Conservation (phyloP, 2,329 filamentous ascomycete species). For the Epichloe gansuensis region DNA sequence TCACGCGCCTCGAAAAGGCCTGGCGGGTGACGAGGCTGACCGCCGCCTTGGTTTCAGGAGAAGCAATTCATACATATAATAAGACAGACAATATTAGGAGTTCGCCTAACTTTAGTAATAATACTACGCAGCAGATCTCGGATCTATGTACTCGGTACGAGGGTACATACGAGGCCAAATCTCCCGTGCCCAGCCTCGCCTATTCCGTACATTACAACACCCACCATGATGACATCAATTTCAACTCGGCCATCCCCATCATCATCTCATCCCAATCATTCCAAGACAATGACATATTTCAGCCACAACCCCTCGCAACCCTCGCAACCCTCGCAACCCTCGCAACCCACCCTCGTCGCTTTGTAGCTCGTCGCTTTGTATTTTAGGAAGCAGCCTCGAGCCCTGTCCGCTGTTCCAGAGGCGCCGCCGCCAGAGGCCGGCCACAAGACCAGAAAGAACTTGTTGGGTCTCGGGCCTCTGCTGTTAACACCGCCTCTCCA, state of each 20-base stretch:
- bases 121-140: no score
- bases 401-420: slow-evolving; percentile 1
- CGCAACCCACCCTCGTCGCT: background rate
- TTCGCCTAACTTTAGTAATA: no score
- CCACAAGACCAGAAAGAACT: background rate
- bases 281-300: background rate
- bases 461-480: background rate
- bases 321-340: no score
- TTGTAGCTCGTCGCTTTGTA: no score
- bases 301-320: background rate
- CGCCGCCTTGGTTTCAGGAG: no score
- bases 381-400: background rate
- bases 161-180: background rate
- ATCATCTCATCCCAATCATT: background rate
- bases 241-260: background rate
- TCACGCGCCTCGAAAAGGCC: no score
- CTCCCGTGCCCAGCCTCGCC: background rate
- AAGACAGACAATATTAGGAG: no score
- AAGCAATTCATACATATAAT: no score
- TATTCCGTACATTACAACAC: no score
- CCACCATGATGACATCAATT: slow-evolving; percentile 1
- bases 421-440: background rate
- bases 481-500: background rate
- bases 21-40: no score
- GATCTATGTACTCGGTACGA: no score